Evolutionary conservation across 2,329 filamentous ascomycete genomes (phyloP), one percentile per base, ranked within the genome.

Genomic region (Pseudogymnoascus sp.): DNA sequence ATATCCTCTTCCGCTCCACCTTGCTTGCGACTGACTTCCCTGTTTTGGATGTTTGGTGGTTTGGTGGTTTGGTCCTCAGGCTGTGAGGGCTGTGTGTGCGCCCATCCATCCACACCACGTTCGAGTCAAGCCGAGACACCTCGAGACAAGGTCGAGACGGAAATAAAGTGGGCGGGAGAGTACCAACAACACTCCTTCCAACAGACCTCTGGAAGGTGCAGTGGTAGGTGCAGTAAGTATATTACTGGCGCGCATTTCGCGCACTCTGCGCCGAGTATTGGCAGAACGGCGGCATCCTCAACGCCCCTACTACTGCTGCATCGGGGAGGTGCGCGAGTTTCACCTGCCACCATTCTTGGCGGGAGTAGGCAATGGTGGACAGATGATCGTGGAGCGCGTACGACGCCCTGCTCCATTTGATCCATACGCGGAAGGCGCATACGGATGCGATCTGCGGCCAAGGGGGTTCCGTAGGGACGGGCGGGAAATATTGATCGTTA

Each of bases 401-500:
- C 45, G 45, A 19, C 25, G 25, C 25, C 45, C 41, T 12, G 45
- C 45, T 52, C 14, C 23, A 30, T 14, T 9, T 30, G 45, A 55
- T 30, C 45, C 45, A 55, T 55, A 55, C 45, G 45, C 45, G 45
- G 45, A 55, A 55, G 45, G 45, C 45, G 25, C 25, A 55, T 55
- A 55, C 25, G 45, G 45, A 16, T 55, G 45, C 8, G 45, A 55
- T 55, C 45, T 30, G 25, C 45, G 45, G 45, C 45, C 45, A 33
- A 55, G 49, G 49, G 33, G n/a, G n/a, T 55, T 55, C 28, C 49
- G 49, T 33, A 19, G 28, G 49, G 49, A 19, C 49, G 49, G 49
- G 49, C n/a, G 49, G 49, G 49, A 55, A 55, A 55, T 55, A 55
- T 55, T 55, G 49, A 55, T 55, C 45, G 45, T 55, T 49, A 28